Evolutionary conservation across 345 rosid species (phyloP).

Genomic region (Eucalyptus guilfoylei): DNA sequence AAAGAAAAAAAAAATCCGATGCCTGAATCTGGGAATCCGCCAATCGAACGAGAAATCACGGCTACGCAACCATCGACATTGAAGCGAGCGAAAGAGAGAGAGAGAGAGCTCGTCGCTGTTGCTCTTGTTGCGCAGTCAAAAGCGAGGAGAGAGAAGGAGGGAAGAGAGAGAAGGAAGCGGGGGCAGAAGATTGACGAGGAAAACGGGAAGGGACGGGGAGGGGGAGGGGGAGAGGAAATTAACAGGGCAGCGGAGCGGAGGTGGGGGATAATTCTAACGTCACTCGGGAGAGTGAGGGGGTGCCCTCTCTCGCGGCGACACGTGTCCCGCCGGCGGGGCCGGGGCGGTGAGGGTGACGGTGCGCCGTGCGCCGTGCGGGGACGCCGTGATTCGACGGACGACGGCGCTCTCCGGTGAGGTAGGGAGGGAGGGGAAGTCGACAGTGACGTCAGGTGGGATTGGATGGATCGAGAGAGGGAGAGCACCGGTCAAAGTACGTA

Average conservation of each 20-base stretch:
- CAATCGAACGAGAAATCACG: not conserved
- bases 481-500: not conserved
- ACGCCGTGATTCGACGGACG: not conserved
- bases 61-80: not conserved
- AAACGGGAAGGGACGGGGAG: not conserved
- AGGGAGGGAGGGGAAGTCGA: not conserved
- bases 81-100: not conserved
- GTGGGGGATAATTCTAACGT: not conserved
- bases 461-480: not conserved
- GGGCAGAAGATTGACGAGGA: not conserved
- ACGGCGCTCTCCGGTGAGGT: not conserved
- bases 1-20: not conserved
- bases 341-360: not conserved
- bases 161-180: not conserved
- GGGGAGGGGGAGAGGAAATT: not conserved
- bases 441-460: not conserved
- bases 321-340: not conserved
- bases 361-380: not conserved
- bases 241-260: not conserved
- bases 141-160: not conserved
- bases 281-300: not conserved
- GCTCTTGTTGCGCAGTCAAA: not conserved
- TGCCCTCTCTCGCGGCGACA: not conserved
- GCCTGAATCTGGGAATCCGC: not conserved
- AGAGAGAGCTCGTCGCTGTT: not conserved